A percentile compares a stretch with the other conserved stretches of the same genome.
Evolutionary conservation across 2,329 filamentous ascomycete species (phyloP).

Genomic region (Colletotrichum sp.): DNA sequence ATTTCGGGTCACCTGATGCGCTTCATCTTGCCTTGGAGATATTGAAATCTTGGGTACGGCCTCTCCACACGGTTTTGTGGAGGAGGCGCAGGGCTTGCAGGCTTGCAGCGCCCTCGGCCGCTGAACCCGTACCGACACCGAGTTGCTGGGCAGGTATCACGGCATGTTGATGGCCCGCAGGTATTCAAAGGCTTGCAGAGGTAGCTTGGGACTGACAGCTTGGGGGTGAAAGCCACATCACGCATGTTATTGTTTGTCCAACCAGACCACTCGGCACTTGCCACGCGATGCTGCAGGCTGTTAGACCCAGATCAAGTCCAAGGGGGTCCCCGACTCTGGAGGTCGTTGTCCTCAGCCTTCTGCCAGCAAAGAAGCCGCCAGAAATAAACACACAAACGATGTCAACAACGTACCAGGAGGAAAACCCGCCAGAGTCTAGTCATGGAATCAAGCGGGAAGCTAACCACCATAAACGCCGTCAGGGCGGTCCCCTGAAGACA

Average conservation of each 20-base stretch:
- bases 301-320: neutral
- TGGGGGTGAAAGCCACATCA: neutral
- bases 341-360: neutral
- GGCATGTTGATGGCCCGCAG: neutral
- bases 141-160: neutral
- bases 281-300: neutral
- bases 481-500: neutral
- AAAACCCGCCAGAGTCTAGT: neutral
- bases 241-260: neutral
- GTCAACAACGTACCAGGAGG: neutral
- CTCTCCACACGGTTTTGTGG: neutral
- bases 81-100: constrained; percentile 4
- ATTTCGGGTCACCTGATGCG: neutral
- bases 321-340: neutral
- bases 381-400: neutral
- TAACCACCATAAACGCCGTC: neutral
- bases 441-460: neutral
- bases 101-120: neutral
- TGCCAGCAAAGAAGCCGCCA: neutral
- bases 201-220: neutral
- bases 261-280: neutral
- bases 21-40: neutral
- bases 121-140: neutral
- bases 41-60: neutral
- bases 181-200: neutral